Base-by-base conservation (phyloP, 2,329 filamentous ascomycete genomes). In the Fusarium oligoseptatum region DNA sequence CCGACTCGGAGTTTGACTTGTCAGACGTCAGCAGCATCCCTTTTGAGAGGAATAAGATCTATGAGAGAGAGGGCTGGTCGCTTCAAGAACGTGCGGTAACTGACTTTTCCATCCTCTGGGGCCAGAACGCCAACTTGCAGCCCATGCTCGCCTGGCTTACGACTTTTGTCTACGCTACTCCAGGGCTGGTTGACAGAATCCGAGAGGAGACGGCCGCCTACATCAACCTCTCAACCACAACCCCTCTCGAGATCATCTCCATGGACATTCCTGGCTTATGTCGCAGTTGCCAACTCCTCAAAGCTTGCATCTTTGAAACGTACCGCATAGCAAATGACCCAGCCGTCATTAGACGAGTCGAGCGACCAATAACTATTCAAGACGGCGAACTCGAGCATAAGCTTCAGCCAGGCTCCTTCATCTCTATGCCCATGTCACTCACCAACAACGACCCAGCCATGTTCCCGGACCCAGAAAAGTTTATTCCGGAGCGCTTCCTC, bases 241-340 rank as follows among this genome's bases (percentile, higher is more conserved):
- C 15, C 0, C 66, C 50, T 1, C 50, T 52, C 1, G 65, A 78
- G 12, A 75, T 78, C 4, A 29, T 22, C 1, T 74, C 41, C 1
- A 74, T 76, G 17, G 71, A 76, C 11, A 34, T 74, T 4, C 43
- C 56, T 4, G 57, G 43, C 11, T 2, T 76, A 5, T 74, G 58
- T 4, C 69, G 60, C 11, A 66, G 61, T 15, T 76, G 72, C 12
- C 77, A 71, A 2, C 70, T 78, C 39, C 61, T 78, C 5, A 78
- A 78, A 29, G 73, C 77, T 2, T 70, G 60, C 12, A 68, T 77
- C 17, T 74, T 78, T 10, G 77, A 78, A 27, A 78, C 77, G 0
- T 78, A 69, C 14, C 67, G 75, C 0, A 52, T 78, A 20, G 72
- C 63, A 10, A 72, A 77, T 6, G 75, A 77, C 1, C 67, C 70